Conservation (phyloP, 805 yeast genomes). For the Kuraishia capsulata region DNA sequence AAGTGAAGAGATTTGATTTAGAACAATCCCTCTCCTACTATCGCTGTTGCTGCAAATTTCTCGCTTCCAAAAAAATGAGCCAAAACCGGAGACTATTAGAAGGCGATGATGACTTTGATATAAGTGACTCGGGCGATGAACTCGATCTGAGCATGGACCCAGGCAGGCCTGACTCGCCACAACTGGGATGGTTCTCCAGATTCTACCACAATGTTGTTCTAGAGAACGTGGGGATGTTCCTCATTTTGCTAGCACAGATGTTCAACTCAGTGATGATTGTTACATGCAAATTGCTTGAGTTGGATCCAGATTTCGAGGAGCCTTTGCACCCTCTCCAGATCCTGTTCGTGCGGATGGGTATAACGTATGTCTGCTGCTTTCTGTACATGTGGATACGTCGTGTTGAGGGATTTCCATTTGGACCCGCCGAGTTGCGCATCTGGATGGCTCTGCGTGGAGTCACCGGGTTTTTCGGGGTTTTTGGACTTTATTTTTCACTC, state of each 20-base stretch:
- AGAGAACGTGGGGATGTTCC: slow-evolving; percentile 43
- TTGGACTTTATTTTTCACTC: slow-evolving; percentile 67
- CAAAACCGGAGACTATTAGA: too few species aligned
- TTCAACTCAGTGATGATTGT: slow-evolving; percentile 73
- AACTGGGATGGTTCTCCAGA: too few species aligned
- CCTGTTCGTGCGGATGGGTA: slow-evolving; percentile 64
- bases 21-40: too few species aligned
- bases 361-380: slow-evolving; percentile 56
- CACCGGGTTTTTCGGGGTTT: slow-evolving; percentile 74
- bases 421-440: slow-evolving; percentile 49
- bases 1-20: too few species aligned
- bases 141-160: too few species aligned
- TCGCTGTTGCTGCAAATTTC: too few species aligned
- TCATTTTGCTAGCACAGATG: slow-evolving; percentile 54
- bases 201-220: neutral
- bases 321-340: slow-evolving; percentile 77
- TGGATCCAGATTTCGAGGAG: slow-evolving; percentile 45
- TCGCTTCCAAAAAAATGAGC: too few species aligned
- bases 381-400: slow-evolving; percentile 40
- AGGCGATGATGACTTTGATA: neutral
- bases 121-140: too few species aligned
- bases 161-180: too few species aligned
- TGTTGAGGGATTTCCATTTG: slow-evolving; percentile 58
- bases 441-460: slow-evolving; percentile 54
- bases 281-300: slow-evolving; percentile 64